phyloP scores from a whole-genome alignment of 2,329 filamentous ascomycete genomes.

The Bipolaris cookei region DNA sequence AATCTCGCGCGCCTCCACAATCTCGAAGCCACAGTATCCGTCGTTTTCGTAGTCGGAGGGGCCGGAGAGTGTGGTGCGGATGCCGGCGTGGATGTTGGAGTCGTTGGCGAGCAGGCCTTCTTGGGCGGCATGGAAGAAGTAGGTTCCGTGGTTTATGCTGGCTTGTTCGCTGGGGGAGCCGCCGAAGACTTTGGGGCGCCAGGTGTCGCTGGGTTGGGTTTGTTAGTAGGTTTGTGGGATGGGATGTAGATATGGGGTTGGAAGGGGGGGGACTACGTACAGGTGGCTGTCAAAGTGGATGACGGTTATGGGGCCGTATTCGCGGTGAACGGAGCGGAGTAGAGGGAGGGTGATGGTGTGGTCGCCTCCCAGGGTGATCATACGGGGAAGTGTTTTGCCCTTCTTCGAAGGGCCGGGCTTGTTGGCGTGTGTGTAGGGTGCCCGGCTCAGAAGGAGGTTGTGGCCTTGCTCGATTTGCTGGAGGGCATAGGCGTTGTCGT shows the following conservation, averaged over 20 bases:
- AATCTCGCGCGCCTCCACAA: conserved; percentile 76
- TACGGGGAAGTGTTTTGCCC: conserved; percentile 76
- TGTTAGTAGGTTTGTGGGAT: not conserved
- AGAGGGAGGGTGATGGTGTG: conserved; percentile 68
- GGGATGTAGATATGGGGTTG: no score
- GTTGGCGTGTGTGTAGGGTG: conserved; percentile 71
- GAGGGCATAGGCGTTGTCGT: conserved; percentile 82
- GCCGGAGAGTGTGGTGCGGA: conserved; percentile 80
- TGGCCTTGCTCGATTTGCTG: conserved; percentile 87
- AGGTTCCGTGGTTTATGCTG: conserved; percentile 84
- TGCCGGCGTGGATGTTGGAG: conserved; percentile 86
- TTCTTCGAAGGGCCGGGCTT: conserved; percentile 72
- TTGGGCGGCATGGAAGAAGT: conserved; percentile 82
- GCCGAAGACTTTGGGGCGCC: conserved; percentile 86
- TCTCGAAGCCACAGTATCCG: conserved; percentile 82
- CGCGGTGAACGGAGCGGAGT: conserved; percentile 64
- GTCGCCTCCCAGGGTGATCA: conserved; percentile 74
- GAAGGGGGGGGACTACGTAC: conserved; percentile 35
- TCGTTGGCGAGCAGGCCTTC: conserved; percentile 82
- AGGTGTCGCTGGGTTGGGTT: conserved; percentile 55
- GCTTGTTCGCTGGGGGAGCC: conserved; percentile 78
- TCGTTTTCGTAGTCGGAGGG: conserved; percentile 85
- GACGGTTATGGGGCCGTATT: conserved; percentile 71
- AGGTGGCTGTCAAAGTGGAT: conserved; percentile 69
- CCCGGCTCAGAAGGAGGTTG: conserved; percentile 73